Evolutionary conservation across 2,329 filamentous ascomycete species (phyloP).

Genomic region (Decorospora gaudefroyi): DNA sequence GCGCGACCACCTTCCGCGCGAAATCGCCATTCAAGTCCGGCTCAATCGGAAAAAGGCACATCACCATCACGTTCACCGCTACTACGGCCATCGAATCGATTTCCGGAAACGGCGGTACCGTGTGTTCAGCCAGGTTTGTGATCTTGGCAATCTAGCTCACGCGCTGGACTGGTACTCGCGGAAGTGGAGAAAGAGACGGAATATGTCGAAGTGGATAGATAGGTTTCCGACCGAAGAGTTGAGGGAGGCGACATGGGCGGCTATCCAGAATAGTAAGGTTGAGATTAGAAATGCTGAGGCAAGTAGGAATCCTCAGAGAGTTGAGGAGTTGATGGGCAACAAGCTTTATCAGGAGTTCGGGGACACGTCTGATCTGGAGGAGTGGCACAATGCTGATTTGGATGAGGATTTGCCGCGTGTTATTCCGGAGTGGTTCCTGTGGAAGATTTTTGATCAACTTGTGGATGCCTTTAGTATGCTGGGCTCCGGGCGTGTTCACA

Average conservation of each 20-base stretch:
- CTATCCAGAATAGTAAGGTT: too few relatives aligned
- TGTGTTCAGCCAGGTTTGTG: conserved; percentile 10
- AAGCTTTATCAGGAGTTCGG: too few relatives aligned
- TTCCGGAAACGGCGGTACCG: conserved; percentile 3
- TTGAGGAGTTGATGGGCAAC: too few relatives aligned
- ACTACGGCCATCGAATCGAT: conserved; percentile 10
- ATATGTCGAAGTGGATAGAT: not conserved
- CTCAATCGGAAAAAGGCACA: not conserved
- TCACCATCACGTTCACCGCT: conserved; percentile 9
- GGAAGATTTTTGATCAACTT: conserved; percentile 10
- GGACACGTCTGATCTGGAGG: too few relatives aligned
- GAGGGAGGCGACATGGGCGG: not conserved
- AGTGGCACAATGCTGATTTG: not conserved
- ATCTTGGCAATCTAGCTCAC: not conserved
- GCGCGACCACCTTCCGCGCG: conserved; percentile 13
- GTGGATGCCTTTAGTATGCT: conserved; percentile 3
- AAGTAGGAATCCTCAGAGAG: too few relatives aligned
- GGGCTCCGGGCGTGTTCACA: not conserved
- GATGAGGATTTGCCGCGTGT: not conserved
- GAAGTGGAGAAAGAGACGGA: not conserved
- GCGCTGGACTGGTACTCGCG: conserved; percentile 1
- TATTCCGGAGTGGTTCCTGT: conserved; percentile 10
- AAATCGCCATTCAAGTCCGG: conserved; percentile 11
- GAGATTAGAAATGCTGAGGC: too few relatives aligned
- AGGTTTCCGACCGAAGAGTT: not conserved